phyloP scores from a whole-genome alignment of 139 green algal genomes.

The Pseudopediastrum boryanum region DNA sequence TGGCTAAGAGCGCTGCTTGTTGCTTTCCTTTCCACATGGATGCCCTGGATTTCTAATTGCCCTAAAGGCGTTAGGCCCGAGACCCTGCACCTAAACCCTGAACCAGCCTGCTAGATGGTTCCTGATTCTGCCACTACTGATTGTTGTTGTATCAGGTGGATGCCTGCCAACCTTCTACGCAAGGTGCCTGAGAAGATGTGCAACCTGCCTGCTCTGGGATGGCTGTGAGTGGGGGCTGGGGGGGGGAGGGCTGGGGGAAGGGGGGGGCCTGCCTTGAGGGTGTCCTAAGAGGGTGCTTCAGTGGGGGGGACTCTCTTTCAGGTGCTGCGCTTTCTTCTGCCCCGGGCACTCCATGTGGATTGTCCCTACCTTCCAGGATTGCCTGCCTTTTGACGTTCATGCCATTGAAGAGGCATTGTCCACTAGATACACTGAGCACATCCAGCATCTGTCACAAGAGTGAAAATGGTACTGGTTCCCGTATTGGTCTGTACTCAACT shows the following conservation, averaged over 20 bases:
- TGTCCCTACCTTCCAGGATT: too few relatives aligned
- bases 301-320: too few relatives aligned
- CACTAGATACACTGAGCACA: too few relatives aligned
- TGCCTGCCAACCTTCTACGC: slow-evolving; percentile 47
- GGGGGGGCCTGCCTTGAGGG: too few relatives aligned
- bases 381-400: too few relatives aligned
- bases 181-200: slow-evolving; percentile 38
- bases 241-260: neutral
- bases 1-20: neutral
- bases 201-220: slow-evolving; percentile 39
- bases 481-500: too few relatives aligned
- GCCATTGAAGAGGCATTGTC: too few relatives aligned
- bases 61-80: neutral
- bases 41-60: neutral
- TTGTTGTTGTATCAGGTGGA: slow-evolving; percentile 31
- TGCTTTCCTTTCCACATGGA: neutral
- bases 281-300: neutral
- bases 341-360: too few relatives aligned
- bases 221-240: slow-evolving; percentile 45
- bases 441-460: too few relatives aligned
- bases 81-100: neutral
- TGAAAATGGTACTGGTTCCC: too few relatives aligned
- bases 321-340: too few relatives aligned
- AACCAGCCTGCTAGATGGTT: neutral
- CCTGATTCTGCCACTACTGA: neutral